Percentiles rank a stretch among this genome's conserved stretches.
Evolutionary conservation across 192 early-diverging fungal species (phyloP).

Genomic region (Backusella luteola): DNA sequence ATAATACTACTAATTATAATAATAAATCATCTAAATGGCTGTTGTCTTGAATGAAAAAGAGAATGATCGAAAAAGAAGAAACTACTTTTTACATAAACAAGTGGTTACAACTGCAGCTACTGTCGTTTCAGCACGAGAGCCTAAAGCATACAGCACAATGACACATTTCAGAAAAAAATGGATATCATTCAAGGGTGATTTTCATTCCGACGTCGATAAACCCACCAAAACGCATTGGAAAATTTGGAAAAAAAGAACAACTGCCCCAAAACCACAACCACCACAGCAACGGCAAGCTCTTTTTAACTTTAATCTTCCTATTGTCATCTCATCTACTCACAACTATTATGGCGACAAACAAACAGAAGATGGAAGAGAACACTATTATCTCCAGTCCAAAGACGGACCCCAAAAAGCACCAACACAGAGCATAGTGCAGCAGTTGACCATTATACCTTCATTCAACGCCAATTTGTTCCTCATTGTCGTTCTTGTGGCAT

Average conservation of each 20-base stretch:
- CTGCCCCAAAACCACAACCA: neutral
- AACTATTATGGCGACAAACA: neutral
- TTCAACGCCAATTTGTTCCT: neutral
- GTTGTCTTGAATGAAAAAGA: neutral
- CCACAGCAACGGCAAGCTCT: neutral
- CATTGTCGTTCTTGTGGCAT: neutral
- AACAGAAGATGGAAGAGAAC: neutral
- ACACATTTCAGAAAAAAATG: slow-evolving; percentile 5
- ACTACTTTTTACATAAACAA: neutral
- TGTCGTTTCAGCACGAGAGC: neutral
- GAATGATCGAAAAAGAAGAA: neutral
- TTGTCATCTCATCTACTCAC: slow-evolving; percentile 8
- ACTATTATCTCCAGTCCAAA: neutral
- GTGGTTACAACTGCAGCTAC: neutral
- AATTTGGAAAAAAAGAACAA: neutral
- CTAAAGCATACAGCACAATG: neutral
- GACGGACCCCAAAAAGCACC: neutral
- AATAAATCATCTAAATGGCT: neutral
- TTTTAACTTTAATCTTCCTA: slow-evolving; percentile 5
- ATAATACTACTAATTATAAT: neutral
- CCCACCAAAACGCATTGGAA: neutral
- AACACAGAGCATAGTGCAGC: neutral
- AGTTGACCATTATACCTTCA: neutral
- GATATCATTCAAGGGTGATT: neutral
- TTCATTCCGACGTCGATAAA: neutral